phyloP scores from a whole-genome alignment of 441 rosid genomes.

The Cnidoscolus chayamansa region DNA sequence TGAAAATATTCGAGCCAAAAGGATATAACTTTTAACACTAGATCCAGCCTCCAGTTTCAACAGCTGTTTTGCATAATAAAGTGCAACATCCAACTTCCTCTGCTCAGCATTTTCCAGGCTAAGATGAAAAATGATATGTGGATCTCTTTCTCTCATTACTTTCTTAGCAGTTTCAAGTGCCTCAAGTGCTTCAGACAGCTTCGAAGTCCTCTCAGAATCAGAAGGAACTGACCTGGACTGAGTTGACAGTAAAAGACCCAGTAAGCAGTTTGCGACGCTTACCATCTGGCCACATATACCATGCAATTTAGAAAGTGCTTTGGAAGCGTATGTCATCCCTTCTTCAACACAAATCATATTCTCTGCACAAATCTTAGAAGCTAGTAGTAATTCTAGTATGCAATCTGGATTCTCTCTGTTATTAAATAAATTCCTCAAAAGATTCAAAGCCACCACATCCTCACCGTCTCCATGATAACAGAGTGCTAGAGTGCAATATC shows the following conservation, averaged over 20 bases:
- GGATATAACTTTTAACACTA: slow-evolving; percentile 49
- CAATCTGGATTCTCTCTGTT: slow-evolving; percentile 53
- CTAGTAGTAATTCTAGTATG: slow-evolving; percentile 51
- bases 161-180: slow-evolving; percentile 50
- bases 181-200: slow-evolving; percentile 58
- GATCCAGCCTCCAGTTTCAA: slow-evolving; percentile 68
- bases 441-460: slow-evolving; percentile 57
- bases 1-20: slow-evolving; percentile 70
- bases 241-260: slow-evolving; percentile 53
- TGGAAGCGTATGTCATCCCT: slow-evolving; percentile 51
- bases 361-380: slow-evolving; percentile 68
- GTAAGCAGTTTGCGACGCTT: slow-evolving; percentile 44
- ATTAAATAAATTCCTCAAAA: slow-evolving; percentile 54
- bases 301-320: slow-evolving; percentile 39
- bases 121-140: slow-evolving; percentile 52
- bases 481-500: slow-evolving; percentile 53
- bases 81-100: slow-evolving; percentile 74
- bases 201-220: slow-evolving; percentile 48
- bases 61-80: slow-evolving; percentile 49
- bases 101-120: slow-evolving; percentile 77
- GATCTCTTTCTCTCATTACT: slow-evolving; percentile 42
- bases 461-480: slow-evolving; percentile 74
- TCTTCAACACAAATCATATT: slow-evolving; percentile 44
- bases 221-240: slow-evolving; percentile 52
- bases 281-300: slow-evolving; percentile 47